Evolutionary conservation across 2,329 filamentous ascomycete species (phyloP).

Genomic region (Aspergillus persii): DNA sequence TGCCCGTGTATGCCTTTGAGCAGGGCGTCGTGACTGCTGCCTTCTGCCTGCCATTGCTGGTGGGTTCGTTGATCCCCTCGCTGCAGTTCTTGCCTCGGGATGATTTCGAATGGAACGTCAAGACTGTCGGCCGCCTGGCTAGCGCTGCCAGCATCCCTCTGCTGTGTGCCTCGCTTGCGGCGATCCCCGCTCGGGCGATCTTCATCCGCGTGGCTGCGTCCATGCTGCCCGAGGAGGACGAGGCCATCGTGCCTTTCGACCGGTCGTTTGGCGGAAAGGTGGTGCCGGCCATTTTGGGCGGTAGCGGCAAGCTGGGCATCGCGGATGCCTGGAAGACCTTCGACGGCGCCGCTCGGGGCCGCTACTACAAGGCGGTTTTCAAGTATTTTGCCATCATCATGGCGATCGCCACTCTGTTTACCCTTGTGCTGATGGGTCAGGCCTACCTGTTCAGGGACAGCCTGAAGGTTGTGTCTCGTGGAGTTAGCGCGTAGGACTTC

Average conservation of each 20-base stretch:
- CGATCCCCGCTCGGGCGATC: constrained; percentile 73
- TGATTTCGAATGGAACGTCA: constrained; percentile 21
- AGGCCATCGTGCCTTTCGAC: constrained; percentile 87
- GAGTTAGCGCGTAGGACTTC: not conserved
- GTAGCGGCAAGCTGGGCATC: constrained; percentile 68
- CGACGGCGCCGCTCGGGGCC: constrained; percentile 66
- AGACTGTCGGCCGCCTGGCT: constrained; percentile 35
- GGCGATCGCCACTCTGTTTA: constrained; percentile 48
- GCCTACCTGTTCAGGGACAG: constrained; percentile 35
- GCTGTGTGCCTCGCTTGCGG: constrained; percentile 58
- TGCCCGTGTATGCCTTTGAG: constrained; percentile 64
- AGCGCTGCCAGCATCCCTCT: constrained; percentile 41
- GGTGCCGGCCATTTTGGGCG: constrained; percentile 68
- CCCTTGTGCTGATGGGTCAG: constrained; percentile 53
- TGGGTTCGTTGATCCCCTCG: constrained; percentile 24
- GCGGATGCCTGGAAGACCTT: constrained; percentile 78
- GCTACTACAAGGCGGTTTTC: constrained; percentile 70
- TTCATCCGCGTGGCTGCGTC: constrained; percentile 83
- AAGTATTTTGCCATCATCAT: constrained; percentile 65
- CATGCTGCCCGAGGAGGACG: constrained; percentile 76
- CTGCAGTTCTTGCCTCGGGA: constrained; percentile 26
- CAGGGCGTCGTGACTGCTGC: constrained; percentile 54
- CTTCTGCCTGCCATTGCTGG: constrained; percentile 35
- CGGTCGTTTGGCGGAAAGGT: constrained; percentile 77
- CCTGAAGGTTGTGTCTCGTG: not conserved